A percentile compares a stretch with the other conserved stretches of the same genome.
These are phyloP conservation scores for Taiwanofungus camphoratus DNA, from an alignment of 1,284 basidiomycete genomes.

Conservation along the genomic window DNA sequence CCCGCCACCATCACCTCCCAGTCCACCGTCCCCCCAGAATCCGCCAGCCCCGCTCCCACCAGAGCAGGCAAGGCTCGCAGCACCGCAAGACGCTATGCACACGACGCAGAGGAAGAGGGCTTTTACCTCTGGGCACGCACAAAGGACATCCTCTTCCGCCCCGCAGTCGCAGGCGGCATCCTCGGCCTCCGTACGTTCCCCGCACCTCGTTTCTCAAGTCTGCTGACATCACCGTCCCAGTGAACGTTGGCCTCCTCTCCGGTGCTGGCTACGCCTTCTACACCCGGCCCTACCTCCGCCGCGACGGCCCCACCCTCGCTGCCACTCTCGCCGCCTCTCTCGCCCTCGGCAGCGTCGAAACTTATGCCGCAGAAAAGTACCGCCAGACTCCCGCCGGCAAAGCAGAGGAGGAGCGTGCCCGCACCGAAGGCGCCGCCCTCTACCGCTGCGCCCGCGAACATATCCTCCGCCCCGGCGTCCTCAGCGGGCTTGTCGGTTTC, in stretches of 20 bases:
- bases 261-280: constrained; percentile 64
- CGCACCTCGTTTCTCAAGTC: constrained; percentile 1
- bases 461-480: constrained; percentile 62
- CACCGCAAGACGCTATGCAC: constrained; percentile 29
- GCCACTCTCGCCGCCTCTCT: constrained; percentile 49
- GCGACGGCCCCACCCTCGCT: constrained; percentile 51
- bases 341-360: constrained; percentile 56
- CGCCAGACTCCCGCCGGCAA: constrained; percentile 54
- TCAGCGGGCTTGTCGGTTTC: constrained; percentile 60
- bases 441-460: constrained; percentile 57
- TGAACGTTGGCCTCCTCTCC: constrained; percentile 68
- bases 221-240: constrained; percentile 28
- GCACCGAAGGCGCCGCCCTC: constrained; percentile 55
- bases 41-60: constrained; percentile 9
- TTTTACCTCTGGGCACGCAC: constrained; percentile 49
- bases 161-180: constrained; percentile 68
- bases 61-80: constrained; percentile 9
- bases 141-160: constrained; percentile 59
- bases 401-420: constrained; percentile 51
- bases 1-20: constrained; percentile 39
- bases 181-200: constrained; percentile 56
- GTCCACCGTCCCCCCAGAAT: constrained; percentile 15
- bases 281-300: constrained; percentile 55
- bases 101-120: constrained; percentile 51
- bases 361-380: constrained; percentile 60